Evolutionary conservation across 208 protist species (phyloP).

Genomic region (Phytomonas francai): DNA sequence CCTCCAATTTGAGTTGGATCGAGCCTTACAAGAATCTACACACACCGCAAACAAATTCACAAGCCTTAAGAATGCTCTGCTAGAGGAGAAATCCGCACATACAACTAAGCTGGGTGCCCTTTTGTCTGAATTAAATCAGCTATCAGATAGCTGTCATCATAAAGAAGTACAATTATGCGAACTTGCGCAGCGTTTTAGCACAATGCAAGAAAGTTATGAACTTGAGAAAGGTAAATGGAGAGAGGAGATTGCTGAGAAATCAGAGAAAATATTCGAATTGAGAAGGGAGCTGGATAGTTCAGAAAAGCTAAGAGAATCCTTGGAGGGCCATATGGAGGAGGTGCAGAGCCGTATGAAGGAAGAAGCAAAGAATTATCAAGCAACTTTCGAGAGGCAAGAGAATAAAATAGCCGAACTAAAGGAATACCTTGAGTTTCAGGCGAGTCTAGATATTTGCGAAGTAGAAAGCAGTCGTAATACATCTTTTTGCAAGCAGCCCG

Average conservation of each 20-base stretch:
- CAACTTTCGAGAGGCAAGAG: constrained; percentile 12
- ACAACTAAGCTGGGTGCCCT: not conserved
- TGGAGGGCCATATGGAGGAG: constrained; percentile 12
- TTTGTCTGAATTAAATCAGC: not conserved
- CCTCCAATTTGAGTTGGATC: not conserved
- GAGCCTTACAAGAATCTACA: not conserved
- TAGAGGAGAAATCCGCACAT: not conserved
- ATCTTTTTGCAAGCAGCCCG: not conserved
- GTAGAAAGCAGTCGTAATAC: not conserved
- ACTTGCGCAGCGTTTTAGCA: not conserved
- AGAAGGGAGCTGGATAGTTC: not conserved
- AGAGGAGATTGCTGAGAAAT: not conserved
- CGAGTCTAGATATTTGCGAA: constrained; percentile 37
- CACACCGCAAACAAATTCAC: not conserved
- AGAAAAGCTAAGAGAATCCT: not conserved
- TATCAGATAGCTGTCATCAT: not conserved
- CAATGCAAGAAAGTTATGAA: not conserved
- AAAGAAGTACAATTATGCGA: not conserved
- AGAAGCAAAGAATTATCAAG: not conserved
- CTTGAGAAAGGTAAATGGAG: not conserved
- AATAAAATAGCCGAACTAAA: constrained; percentile 25
- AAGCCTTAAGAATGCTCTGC: not conserved
- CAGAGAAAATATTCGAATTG: not conserved
- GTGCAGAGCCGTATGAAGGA: constrained; percentile 5
- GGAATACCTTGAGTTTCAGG: constrained; percentile 43